Conservation (phyloP, 2,329 filamentous ascomycete species). For the Trichoderma guizhouense region DNA sequence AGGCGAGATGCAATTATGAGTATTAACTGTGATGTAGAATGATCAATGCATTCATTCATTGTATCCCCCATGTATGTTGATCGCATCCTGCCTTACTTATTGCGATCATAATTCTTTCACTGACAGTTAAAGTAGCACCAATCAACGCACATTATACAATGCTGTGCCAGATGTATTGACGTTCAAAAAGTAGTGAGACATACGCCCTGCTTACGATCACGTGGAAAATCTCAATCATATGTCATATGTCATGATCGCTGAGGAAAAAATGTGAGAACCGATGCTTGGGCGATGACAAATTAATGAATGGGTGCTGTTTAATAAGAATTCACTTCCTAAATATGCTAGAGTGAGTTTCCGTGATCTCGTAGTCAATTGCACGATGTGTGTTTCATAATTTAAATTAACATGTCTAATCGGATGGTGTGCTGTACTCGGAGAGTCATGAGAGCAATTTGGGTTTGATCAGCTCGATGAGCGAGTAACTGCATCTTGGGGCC, state of each 20-base stretch:
- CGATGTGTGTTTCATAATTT: background rate
- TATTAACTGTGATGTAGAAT: background rate
- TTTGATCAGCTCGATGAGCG: background rate
- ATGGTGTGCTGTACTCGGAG: background rate
- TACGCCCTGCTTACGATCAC: background rate
- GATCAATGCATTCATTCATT: background rate
- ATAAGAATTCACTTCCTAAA: background rate
- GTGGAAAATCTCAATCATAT: background rate
- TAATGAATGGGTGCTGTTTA: background rate
- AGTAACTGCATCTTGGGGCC: background rate
- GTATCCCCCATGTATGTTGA: background rate
- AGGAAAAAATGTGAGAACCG: background rate
- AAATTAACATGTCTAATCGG: background rate
- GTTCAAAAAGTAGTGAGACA: background rate
- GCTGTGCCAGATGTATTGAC: too few species aligned
- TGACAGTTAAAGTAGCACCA: background rate
- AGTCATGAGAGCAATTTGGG: background rate
- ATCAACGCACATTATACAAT: background rate
- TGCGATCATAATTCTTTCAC: background rate
- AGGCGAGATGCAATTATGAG: background rate
- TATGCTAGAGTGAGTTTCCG: background rate
- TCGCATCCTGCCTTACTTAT: background rate
- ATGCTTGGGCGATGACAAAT: background rate
- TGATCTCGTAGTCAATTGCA: background rate
- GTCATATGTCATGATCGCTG: background rate